Evolutionary conservation across 345 rosid genomes (phyloP).

Genomic region (Raphanus raphanistrum): DNA sequence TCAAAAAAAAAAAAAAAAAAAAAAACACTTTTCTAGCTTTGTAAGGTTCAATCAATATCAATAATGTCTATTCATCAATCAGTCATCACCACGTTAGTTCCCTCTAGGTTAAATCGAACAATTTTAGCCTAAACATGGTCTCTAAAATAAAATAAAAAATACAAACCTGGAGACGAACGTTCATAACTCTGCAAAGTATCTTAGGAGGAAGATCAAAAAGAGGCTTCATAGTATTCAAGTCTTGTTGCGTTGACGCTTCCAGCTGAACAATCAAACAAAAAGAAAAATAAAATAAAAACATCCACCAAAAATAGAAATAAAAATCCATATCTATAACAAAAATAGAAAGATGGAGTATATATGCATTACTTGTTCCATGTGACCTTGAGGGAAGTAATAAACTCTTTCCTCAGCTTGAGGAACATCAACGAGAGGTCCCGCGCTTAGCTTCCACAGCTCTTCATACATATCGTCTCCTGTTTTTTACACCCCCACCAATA

Average conservation of each 20-base stretch:
- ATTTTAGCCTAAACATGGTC: no score
- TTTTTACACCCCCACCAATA: background rate
- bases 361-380: conserved; percentile 76
- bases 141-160: no score
- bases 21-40: conserved; percentile 8
- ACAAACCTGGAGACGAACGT: conserved; percentile 63
- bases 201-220: conserved; percentile 65
- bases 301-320: conserved; percentile 36
- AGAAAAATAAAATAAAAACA: background rate
- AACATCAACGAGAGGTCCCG: conserved; percentile 80
- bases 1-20: no score
- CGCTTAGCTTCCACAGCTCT: conserved; percentile 86
- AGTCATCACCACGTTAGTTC: background rate
- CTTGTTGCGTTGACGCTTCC: conserved; percentile 86
- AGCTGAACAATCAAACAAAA: conserved; percentile 45
- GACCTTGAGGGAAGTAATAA: conserved; percentile 91
- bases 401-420: conserved; percentile 64
- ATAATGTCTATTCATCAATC: no score
- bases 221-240: conserved; percentile 68
- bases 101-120: no score
- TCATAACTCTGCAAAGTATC: conserved; percentile 78
- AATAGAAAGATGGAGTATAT: background rate
- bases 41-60: background rate
- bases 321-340: conserved; percentile 1
- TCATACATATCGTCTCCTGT: conserved; percentile 48